Percentiles rank a stretch among this genome's conserved stretches.
Evolutionary conservation across 2,329 filamentous ascomycete species (phyloP).

Genomic region (Hypoxylon sp.): DNA sequence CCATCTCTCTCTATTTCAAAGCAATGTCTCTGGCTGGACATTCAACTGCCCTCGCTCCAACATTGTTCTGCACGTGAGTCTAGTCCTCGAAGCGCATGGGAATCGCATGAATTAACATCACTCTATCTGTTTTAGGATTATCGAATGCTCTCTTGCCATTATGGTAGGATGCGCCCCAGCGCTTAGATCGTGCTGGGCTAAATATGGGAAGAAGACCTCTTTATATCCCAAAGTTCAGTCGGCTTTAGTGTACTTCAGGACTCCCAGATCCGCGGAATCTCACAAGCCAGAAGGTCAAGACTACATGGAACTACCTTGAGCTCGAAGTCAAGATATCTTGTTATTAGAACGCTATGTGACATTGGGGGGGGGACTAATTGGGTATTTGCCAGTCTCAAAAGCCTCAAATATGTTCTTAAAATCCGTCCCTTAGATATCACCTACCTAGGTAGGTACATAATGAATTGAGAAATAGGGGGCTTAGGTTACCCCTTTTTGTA

Average conservation of each 20-base stretch:
- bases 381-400: not conserved
- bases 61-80: constrained; percentile 19
- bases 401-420: not conserved
- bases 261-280: not conserved
- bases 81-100: not conserved
- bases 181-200: constrained; percentile 17
- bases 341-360: not conserved
- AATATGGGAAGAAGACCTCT: not conserved
- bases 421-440: no score
- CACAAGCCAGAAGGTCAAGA: not conserved
- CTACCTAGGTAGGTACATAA: no score
- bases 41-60: not conserved
- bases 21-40: constrained; percentile 4
- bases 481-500: not conserved
- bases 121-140: not conserved
- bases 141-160: constrained; percentile 25
- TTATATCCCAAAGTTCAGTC: not conserved
- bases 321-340: not conserved
- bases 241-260: not conserved
- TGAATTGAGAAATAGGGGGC: not conserved
- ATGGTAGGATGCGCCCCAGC: constrained; percentile 19
- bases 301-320: not conserved
- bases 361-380: not conserved
- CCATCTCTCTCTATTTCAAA: constrained; percentile 13
- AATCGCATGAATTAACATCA: not conserved